Percentiles rank a stretch among this genome's conserved stretches.
phyloP scores from a whole-genome alignment of 148 eudicot species.

The Rhododendron ovatum region DNA sequence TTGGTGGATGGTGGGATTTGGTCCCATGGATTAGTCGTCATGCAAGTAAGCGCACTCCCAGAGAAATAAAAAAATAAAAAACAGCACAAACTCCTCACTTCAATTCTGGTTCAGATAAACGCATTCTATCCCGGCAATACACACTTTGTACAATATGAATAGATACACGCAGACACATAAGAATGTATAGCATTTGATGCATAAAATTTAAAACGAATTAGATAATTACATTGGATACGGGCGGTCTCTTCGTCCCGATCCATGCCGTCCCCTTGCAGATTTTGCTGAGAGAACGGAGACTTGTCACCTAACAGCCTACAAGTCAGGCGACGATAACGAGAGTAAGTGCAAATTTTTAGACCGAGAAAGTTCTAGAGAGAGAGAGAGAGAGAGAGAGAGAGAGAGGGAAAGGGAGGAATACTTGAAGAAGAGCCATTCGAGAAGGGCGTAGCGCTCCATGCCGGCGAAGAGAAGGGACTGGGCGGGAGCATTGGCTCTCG shows the following conservation, averaged over 20 bases:
- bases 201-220: neutral
- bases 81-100: no score
- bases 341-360: neutral
- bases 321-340: constrained; percentile 8
- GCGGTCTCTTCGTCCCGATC: constrained; percentile 96
- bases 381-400: neutral
- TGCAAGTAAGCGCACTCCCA: neutral
- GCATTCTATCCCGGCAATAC: no score
- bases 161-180: neutral
- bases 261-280: constrained; percentile 78
- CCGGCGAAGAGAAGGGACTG: constrained; percentile 98
- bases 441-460: constrained; percentile 97
- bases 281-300: constrained; percentile 90
- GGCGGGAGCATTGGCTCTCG: constrained; percentile 85
- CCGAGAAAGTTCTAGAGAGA: neutral
- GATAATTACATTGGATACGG: constrained; percentile 74
- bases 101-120: no score
- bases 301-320: constrained; percentile 84
- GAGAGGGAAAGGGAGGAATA: constrained; percentile 7
- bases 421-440: constrained; percentile 99
- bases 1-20: neutral
- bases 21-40: neutral
- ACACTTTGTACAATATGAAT: neutral
- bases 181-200: neutral
- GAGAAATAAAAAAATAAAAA: no score